Conservation (phyloP, 805 yeast species). For the Saturnispora quitensis region DNA sequence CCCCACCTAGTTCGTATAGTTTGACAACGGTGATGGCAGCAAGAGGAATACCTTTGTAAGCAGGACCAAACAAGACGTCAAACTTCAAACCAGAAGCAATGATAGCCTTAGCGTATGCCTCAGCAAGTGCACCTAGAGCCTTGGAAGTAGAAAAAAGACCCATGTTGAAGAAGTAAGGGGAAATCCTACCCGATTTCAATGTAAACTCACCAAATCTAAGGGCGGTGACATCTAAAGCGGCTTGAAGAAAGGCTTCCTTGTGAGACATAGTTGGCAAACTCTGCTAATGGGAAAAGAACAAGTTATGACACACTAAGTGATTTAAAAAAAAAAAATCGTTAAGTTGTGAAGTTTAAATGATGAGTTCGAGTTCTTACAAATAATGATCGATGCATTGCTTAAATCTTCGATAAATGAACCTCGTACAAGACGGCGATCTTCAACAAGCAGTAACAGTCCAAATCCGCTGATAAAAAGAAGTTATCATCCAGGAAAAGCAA, state of each 20-base stretch:
- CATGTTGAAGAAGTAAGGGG: slow-evolving; percentile 94
- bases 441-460: background rate
- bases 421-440: background rate
- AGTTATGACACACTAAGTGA: background rate
- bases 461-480: background rate
- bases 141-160: slow-evolving; percentile 84
- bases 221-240: slow-evolving; percentile 75
- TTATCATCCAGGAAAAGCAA: background rate
- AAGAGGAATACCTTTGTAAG: slow-evolving; percentile 93
- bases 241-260: slow-evolving; percentile 51
- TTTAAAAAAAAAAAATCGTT: background rate
- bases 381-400: background rate
- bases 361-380: background rate
- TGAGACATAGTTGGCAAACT: slow-evolving; percentile 11
- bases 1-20: slow-evolving; percentile 83
- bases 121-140: slow-evolving; percentile 69
- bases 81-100: slow-evolving; percentile 74
- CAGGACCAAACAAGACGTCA: slow-evolving; percentile 93
- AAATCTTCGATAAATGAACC: background rate
- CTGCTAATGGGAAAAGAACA: background rate
- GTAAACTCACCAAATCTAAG: slow-evolving; percentile 84
- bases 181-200: slow-evolving; percentile 80
- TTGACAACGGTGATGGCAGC: slow-evolving; percentile 91
- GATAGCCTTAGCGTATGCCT: slow-evolving; percentile 83
- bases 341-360: background rate